Evolutionary conservation across 805 yeast species (phyloP).

Genomic region (Candida argentea): DNA sequence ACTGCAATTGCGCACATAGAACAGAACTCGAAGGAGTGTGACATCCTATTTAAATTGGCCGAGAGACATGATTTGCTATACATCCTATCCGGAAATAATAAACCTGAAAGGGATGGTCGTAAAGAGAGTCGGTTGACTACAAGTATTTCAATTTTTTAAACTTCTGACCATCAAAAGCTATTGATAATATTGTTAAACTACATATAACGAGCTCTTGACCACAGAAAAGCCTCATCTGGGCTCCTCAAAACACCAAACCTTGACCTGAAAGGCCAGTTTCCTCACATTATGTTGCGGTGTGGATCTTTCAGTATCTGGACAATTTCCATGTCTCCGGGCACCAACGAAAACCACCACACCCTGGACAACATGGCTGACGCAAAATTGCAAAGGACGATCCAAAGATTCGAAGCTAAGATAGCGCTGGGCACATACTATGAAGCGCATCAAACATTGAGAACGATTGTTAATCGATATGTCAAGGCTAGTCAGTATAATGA

Average conservation of each 20-base stretch:
- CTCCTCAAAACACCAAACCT: too few relatives aligned
- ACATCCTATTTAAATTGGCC: too few relatives aligned
- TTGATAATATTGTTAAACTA: too few relatives aligned
- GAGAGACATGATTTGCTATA: neutral
- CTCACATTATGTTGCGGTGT: too few relatives aligned
- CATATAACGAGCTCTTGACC: neutral
- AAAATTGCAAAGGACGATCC: conserved; percentile 50
- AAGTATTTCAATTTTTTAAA: too few relatives aligned
- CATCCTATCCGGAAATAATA: neutral
- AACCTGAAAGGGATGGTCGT: neutral
- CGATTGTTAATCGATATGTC: conserved; percentile 79
- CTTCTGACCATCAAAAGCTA: too few relatives aligned
- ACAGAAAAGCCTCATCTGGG: neutral
- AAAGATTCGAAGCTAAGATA: conserved; percentile 60
- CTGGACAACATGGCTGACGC: conserved; percentile 5
- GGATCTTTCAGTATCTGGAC: too few relatives aligned
- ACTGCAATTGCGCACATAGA: too few relatives aligned
- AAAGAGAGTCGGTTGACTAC: neutral
- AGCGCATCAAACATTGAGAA: conserved; percentile 90
- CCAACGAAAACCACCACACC: too few relatives aligned
- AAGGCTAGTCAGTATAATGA: conserved; percentile 55
- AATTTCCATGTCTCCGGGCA: too few relatives aligned
- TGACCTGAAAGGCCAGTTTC: too few relatives aligned
- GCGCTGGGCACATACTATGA: conserved; percentile 76
- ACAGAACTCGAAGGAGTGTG: too few relatives aligned